Conservation (phyloP, 495 filamentous ascomycete genomes). For the Lophiotrema nucula region DNA sequence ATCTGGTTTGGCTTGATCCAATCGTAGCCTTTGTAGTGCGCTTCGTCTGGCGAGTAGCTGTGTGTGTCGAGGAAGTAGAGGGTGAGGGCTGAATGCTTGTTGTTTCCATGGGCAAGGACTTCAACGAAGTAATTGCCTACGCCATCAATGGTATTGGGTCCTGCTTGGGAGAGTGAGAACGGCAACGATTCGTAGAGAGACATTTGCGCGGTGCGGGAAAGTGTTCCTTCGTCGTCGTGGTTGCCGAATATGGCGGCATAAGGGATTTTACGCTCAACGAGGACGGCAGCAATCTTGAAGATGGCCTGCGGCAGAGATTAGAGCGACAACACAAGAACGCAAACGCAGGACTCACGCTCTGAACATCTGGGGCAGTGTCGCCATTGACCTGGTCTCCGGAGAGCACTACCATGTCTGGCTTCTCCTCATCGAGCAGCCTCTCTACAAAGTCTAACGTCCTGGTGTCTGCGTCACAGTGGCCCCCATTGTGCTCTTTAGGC, state of each 20-base stretch:
- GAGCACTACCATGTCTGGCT: slow-evolving; percentile 85
- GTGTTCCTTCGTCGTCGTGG: slow-evolving; percentile 89
- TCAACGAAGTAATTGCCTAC: slow-evolving; percentile 95
- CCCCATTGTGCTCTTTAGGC: slow-evolving; percentile 66
- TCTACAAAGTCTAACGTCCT: slow-evolving; percentile 88
- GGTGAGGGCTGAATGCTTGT: slow-evolving; percentile 83
- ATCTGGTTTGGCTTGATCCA: slow-evolving; percentile 95
- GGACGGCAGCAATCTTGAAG: slow-evolving; percentile 86
- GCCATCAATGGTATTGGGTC: slow-evolving; percentile 79
- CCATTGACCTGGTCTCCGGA: slow-evolving; percentile 95
- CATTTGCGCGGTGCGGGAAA: slow-evolving; percentile 77
- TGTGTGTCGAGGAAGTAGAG: slow-evolving; percentile 94
- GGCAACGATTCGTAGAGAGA: slow-evolving; percentile 78
- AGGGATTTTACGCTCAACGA: slow-evolving; percentile 83
- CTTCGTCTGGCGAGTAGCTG: slow-evolving; percentile 86
- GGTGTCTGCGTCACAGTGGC: slow-evolving; percentile 84
- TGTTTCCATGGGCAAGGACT: slow-evolving; percentile 73
- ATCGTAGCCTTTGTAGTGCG: slow-evolving; percentile 82
- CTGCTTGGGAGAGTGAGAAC: slow-evolving; percentile 79
- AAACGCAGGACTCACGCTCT: slow-evolving; percentile 54
- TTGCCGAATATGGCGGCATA: slow-evolving; percentile 96
- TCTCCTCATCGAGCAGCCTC: slow-evolving; percentile 80
- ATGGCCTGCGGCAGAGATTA: slow-evolving; percentile 56
- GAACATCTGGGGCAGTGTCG: slow-evolving; percentile 86
- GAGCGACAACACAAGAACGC: background rate